Percentiles rank a stretch among this genome's conserved stretches.
These are phyloP conservation scores for Blastobotrys ciferrii DNA, from an alignment of 1,139 yeast species.

Conservation along the genomic window DNA sequence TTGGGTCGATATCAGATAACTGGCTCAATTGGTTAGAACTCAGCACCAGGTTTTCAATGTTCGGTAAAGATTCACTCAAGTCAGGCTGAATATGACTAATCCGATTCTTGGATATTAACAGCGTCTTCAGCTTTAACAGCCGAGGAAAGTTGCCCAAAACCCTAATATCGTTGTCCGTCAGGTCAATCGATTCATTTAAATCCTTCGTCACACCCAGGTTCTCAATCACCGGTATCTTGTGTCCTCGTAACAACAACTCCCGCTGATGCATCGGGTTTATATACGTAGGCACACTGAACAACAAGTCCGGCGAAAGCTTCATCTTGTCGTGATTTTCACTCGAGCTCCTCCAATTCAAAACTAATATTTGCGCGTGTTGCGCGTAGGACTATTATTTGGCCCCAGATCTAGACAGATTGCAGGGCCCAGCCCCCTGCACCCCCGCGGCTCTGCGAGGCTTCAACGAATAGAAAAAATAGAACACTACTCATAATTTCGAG, in stretches of 20 bases:
- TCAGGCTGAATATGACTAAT: conserved; percentile 43
- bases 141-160: conserved; percentile 53
- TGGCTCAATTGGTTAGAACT: conserved; percentile 50
- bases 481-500: too few relatives aligned
- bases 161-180: conserved; percentile 63
- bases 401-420: too few relatives aligned
- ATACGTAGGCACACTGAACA: conserved; percentile 51
- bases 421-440: too few relatives aligned
- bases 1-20: conserved; percentile 43
- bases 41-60: conserved; percentile 50
- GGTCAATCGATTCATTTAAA: conserved; percentile 55
- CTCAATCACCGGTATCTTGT: conserved; percentile 43
- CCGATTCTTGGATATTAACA: conserved; percentile 61
- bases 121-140: conserved; percentile 45
- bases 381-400: too few relatives aligned
- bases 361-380: conserved; percentile 6
- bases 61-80: conserved; percentile 42
- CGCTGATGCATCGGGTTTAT: conserved; percentile 47
- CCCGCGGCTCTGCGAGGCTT: too few relatives aligned
- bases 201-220: conserved; percentile 46
- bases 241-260: conserved; percentile 45
- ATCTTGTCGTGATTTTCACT: conserved; percentile 33
- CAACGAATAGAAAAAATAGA: too few relatives aligned
- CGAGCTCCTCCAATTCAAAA: too few relatives aligned
- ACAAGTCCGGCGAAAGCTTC: conserved; percentile 53